These are phyloP conservation scores for Arthroderma sp. DNA, from an alignment of 2,329 filamentous ascomycete species.

Conservation along the genomic window DNA sequence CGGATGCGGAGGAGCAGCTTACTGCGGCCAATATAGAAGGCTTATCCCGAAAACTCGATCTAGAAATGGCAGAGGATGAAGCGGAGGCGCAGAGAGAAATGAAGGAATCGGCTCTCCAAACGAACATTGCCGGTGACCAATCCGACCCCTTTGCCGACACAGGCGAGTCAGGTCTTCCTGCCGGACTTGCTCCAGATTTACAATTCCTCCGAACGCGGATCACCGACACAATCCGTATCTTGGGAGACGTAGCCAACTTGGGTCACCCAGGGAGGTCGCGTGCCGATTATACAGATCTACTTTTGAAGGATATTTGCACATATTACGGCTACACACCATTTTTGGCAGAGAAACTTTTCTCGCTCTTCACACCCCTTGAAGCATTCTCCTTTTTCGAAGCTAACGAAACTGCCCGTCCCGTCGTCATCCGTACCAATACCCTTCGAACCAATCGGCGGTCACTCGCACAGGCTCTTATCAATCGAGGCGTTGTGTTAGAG, in stretches of 20 bases:
- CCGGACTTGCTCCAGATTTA: slow-evolving; percentile 69
- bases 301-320: slow-evolving; percentile 81
- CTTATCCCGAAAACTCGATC: slow-evolving; percentile 71
- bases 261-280: slow-evolving; percentile 68
- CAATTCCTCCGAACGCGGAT: slow-evolving; percentile 79
- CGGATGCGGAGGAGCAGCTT: slow-evolving; percentile 75
- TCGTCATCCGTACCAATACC: slow-evolving; percentile 95
- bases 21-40: slow-evolving; percentile 95
- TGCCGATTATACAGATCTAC: slow-evolving; percentile 72
- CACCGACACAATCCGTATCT: slow-evolving; percentile 80
- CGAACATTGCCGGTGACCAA: slow-evolving; percentile 74
- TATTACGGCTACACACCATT: slow-evolving; percentile 96
- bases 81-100: slow-evolving; percentile 76
- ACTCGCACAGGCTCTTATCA: slow-evolving; percentile 85
- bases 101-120: slow-evolving; percentile 73
- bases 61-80: slow-evolving; percentile 60
- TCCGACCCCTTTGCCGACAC: slow-evolving; percentile 48
- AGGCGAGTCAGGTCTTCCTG: slow-evolving; percentile 44
- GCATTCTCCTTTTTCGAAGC: slow-evolving; percentile 98
- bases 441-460: slow-evolving; percentile 64
- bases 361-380: slow-evolving; percentile 81
- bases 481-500: slow-evolving; percentile 88
- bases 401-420: slow-evolving; percentile 84
- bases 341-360: slow-evolving; percentile 90
- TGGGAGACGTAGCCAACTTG: slow-evolving; percentile 76